phyloP scores from a whole-genome alignment of 768 basidiomycete genomes.

The Macrolepiota albuminosa region DNA sequence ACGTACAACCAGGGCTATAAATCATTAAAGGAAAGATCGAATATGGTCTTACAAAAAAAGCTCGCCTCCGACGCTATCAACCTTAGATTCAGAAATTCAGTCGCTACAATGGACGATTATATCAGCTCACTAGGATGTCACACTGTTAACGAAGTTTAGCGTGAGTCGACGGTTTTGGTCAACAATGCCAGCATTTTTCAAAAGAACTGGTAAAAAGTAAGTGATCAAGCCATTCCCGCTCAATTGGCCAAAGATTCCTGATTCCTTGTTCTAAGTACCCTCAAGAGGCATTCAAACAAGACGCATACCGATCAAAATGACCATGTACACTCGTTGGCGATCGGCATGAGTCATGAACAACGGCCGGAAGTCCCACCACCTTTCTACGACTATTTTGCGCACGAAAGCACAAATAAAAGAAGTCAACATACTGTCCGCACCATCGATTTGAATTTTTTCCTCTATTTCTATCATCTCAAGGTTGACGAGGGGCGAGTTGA shows the following conservation, averaged over 20 bases:
- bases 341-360: constrained; percentile 42
- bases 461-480: constrained; percentile 51
- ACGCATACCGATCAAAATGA: constrained; percentile 40
- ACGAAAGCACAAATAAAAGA: background rate
- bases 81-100: background rate
- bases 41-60: background rate
- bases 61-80: constrained; percentile 31
- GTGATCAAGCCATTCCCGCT: constrained; percentile 47
- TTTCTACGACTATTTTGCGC: constrained; percentile 21
- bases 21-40: background rate
- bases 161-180: constrained; percentile 35
- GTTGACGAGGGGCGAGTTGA: constrained; percentile 44
- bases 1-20: constrained; percentile 4
- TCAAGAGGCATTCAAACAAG: background rate
- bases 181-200: constrained; percentile 44
- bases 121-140: constrained; percentile 39
- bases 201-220: constrained; percentile 42
- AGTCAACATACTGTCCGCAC: constrained; percentile 37
- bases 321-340: constrained; percentile 45
- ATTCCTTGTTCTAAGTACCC: background rate
- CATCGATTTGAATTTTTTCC: constrained; percentile 43
- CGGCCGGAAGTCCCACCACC: constrained; percentile 53
- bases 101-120: background rate
- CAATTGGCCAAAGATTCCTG: constrained; percentile 34
- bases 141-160: constrained; percentile 47